Evolutionary conservation across 495 filamentous ascomycete species (phyloP).

Genomic region (Melanomma pulvis-pyrius): DNA sequence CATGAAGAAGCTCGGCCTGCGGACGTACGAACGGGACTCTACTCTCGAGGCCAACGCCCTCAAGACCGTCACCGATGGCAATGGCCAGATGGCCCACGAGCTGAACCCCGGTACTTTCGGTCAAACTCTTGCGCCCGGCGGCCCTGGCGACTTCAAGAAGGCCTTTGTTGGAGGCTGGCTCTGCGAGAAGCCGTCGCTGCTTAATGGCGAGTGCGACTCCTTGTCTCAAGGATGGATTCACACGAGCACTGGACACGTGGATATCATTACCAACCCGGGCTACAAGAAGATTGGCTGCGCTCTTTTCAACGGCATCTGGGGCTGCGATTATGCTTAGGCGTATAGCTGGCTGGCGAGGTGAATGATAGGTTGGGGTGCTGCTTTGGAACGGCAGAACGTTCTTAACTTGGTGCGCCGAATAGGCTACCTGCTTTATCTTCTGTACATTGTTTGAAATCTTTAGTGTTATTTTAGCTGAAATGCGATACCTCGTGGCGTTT

Average conservation of each 20-base stretch:
- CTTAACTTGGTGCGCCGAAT: not conserved
- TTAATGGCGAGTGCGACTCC: slow-evolving; percentile 6
- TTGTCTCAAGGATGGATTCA: slow-evolving; percentile 1
- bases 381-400: not conserved
- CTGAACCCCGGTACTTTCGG: not conserved
- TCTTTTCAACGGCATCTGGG: slow-evolving; percentile 8
- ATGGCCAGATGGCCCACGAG: slow-evolving; percentile 22
- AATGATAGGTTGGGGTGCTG: not conserved
- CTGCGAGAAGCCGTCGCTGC: slow-evolving; percentile 8
- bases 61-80: not conserved
- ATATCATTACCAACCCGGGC: slow-evolving; percentile 6
- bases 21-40: not conserved
- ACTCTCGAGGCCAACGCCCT: slow-evolving; percentile 5
- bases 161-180: slow-evolving; percentile 28
- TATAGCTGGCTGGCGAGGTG: not conserved
- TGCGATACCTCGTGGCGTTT: no score
- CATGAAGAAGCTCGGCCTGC: slow-evolving; percentile 4
- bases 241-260: slow-evolving; percentile 15
- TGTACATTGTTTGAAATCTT: no score
- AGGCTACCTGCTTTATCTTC: no score
- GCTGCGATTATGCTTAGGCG: slow-evolving; percentile 11
- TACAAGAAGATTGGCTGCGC: slow-evolving; percentile 19
- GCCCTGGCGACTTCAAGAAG: slow-evolving; percentile 9
- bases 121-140: slow-evolving; percentile 19
- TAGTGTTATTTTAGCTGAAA: no score